Evolutionary conservation across 2,329 filamentous ascomycete species (phyloP).

Genomic region (Trichophaea hybrida): DNA sequence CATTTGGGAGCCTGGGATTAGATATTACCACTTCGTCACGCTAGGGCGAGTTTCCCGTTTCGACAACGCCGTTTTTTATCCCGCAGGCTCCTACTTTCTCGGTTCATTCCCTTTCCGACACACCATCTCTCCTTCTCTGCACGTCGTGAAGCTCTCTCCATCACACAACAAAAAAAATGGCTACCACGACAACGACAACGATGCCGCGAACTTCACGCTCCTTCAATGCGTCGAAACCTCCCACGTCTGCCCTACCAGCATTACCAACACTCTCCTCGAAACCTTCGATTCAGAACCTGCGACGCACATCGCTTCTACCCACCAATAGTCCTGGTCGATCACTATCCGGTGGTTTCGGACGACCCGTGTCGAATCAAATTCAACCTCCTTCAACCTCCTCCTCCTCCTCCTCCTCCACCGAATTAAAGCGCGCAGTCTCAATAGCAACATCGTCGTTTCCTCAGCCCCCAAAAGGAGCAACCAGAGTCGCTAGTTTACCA

Average conservation of each 20-base stretch:
- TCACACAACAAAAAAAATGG: not conserved
- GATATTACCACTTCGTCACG: not conserved
- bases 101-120: too few relatives aligned
- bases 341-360: not conserved
- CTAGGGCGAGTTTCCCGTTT: not conserved
- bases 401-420: slow-evolving; percentile 10
- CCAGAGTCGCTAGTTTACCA: slow-evolving; percentile 16
- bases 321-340: slow-evolving; percentile 9
- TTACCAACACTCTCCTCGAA: slow-evolving; percentile 11
- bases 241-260: slow-evolving; percentile 16
- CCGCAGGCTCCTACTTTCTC: too few relatives aligned
- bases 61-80: not conserved
- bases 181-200: slow-evolving; percentile 21
- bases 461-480: slow-evolving; percentile 13
- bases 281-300: slow-evolving; percentile 17
- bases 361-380: slow-evolving; percentile 5
- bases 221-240: slow-evolving; percentile 15
- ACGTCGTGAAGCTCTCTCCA: too few relatives aligned
- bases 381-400: slow-evolving; percentile 13
- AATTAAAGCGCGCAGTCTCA: slow-evolving; percentile 14
- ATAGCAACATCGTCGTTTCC: slow-evolving; percentile 20
- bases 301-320: slow-evolving; percentile 4
- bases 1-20: not conserved
- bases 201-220: slow-evolving; percentile 18
- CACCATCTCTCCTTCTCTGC: too few relatives aligned